These are phyloP conservation scores for Saturnispora galanensis DNA, from an alignment of 805 yeast genomes.

Conservation along the genomic window DNA sequence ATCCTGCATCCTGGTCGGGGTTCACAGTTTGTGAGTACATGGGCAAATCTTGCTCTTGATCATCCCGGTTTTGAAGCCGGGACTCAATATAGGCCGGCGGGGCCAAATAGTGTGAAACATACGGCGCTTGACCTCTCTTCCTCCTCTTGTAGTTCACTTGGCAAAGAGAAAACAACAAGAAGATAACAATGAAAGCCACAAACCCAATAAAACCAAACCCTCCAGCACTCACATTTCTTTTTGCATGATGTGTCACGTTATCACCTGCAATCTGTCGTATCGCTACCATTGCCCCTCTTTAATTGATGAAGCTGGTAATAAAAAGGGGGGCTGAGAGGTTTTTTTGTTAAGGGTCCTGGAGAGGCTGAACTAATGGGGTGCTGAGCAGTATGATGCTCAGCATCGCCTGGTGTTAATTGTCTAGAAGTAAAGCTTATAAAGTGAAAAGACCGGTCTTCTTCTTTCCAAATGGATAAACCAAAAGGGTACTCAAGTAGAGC, in stretches of 20 bases:
- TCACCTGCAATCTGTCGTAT: neutral
- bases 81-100: constrained; percentile 72
- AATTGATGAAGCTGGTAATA: neutral
- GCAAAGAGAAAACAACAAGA: constrained; percentile 38
- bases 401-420: too few species aligned
- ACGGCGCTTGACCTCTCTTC: constrained; percentile 46
- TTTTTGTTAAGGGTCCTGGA: neutral
- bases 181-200: constrained; percentile 49
- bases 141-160: constrained; percentile 46
- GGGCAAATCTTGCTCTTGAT: constrained; percentile 35
- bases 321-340: neutral
- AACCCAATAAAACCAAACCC: constrained; percentile 27
- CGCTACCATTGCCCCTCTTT: too few species aligned
- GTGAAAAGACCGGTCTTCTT: constrained; percentile 82
- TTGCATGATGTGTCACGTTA: neutral
- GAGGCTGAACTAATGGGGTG: neutral
- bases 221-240: neutral
- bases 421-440: constrained; percentile 29
- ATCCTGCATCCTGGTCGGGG: constrained; percentile 64
- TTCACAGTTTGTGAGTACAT: constrained; percentile 59
- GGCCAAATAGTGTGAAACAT: constrained; percentile 42
- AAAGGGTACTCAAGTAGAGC: constrained; percentile 78
- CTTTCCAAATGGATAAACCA: constrained; percentile 88
- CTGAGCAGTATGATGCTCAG: too few species aligned
- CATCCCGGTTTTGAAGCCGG: constrained; percentile 35